Base-by-base conservation (phyloP, 2,329 filamentous ascomycete species). In the Venturiaceae sp. region DNA sequence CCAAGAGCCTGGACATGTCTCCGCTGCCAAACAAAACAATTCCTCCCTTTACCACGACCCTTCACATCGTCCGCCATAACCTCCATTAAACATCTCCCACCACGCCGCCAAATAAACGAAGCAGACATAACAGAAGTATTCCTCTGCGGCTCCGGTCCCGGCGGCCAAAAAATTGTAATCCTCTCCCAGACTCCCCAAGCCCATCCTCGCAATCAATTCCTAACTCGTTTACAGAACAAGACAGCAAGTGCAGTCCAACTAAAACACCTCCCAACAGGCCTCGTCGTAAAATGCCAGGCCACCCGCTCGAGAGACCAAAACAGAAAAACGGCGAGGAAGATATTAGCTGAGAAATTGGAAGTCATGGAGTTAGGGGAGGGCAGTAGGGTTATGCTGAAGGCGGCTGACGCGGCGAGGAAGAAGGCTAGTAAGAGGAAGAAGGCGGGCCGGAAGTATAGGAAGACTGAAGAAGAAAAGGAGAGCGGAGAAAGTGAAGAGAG, bases 161-260 rank as follows among this genome's bases (percentile, higher is more conserved):
- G 94, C 26, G 94, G 94, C 0, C 94, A 99, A 70, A 96, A 96
- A 71, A 97, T 97, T 75, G 87, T 90, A 73, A 57, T 76, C 70
- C 13, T 2, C 19, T 53, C 55, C 19, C 14, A 53, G 1, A 23
- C 21, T 26, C 28, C 26, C 39, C 19, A 13, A 30, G 33, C 30
- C 9, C 14, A 16, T 26, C 21, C 6, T 41, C 26, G 34, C 5
- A 21, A 9, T 19, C 28, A 58, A 23, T 19, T n/a, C 13, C 19
- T 53, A 3, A 21, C 39, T 56, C n/a, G n/a, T 4, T 3, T 8
- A 21, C 47, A 77, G 87, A 99, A 99, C 75, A 99, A 99, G 83
- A 99, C 94, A 28, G 91, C 86, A 63, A 96, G 90, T 0, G 92
- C 92, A 37, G 92, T 96, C 2, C 94, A 99, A 71, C 79, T 99